Base-by-base conservation (phyloP, 1,284 basidiomycete species). In the Trametes sp. region DNA sequence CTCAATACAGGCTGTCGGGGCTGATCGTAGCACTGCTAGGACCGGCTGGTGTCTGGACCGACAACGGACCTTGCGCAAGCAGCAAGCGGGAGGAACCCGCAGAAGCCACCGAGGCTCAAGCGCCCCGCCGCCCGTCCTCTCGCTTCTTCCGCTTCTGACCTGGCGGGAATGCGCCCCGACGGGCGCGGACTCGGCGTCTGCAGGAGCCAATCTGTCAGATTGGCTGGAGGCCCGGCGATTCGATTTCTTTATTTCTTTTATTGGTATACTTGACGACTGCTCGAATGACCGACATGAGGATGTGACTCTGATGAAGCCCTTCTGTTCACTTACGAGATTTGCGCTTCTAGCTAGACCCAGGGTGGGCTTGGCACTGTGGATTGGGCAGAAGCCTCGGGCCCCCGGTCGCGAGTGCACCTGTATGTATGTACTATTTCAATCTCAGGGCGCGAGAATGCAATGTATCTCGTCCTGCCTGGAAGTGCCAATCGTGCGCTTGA, bases 21-120 rank as follows among this genome's bases (percentile, higher is more conserved):
- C 45, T 16, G 10, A 26, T 11, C 58, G 11, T 50, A 42, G 26
- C n/a, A 31, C 53, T 41, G 29, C 48, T 49, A 73, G 73, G 73
- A 23, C 59, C 77, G 55, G 81, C 74, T 26, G 78, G 72, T 38
- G 75, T 75, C 31, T 79, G 78, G 77, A 73, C 69, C 31, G 74
- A 79, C 66, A 68, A 74, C 64, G 78, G 78, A 16, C 70, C 72
- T 13, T 79, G 76, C 70, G 53, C 70, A 8, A 56, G 70, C 45
- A 65, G 50, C 62, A 61, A 66, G 67, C 53, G 61, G 28, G 61
- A 50, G 50, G 50, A 42, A 44, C 31, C 44, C 46, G 50, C 65
- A 24, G 46, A 62, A 45, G 42, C 59, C 14, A 58, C 61, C 49
- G 48, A 58, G 54, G 46, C 57, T 1, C 28, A 46, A 26, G 56